Evolutionary conservation across 306 rosid species (phyloP), one percentile per base, ranked within the genome.

Genomic region (Luffa acutangula): DNA sequence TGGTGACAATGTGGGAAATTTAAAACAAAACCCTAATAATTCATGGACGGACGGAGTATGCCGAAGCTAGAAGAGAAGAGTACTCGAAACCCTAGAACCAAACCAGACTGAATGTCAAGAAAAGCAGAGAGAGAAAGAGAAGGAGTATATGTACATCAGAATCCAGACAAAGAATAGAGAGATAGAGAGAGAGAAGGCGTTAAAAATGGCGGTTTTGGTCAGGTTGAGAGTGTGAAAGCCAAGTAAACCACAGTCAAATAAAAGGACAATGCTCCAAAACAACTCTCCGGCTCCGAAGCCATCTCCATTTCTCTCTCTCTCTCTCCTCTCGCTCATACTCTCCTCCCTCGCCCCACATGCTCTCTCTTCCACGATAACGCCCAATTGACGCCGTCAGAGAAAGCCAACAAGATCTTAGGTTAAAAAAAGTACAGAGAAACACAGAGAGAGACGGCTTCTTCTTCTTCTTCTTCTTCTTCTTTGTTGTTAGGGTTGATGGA

Each of bases 181-280:
- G 78, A 63, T 18, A 69, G 78, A 42, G 81, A 57, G 78, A 59
- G 66, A 78, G 75, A 59, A 59, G 13, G 83, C 86, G 89, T 83
- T 86, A 86, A 90, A 85, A 88, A 84, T 85, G 85, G 89, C 92
- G 92, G 89, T 87, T 83, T 84, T 58, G 76, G 87, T 87, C 82
- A 89, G 94, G 85, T 87, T 90, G 88, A 87, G 89, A 80, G 93
- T 84, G 90, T 88, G 86, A 89, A 88, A 79, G 79, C 78, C 43
- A 79, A 89, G 87, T 53, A 84, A 85, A 88, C 86, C 87, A 92
- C 88, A 92, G 91, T 80, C 91, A 88, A 85, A 88, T 81, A 85
- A 82, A 82, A 84, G 78, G 88, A 85, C 90, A 83, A 83, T 51
- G 76, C 74, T 54, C 31, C 49, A 78, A 42, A 20, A 46, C 25